These are phyloP conservation scores for Peltaster fructicola DNA, from an alignment of 2,329 filamentous ascomycete species.

Conservation along the genomic window DNA sequence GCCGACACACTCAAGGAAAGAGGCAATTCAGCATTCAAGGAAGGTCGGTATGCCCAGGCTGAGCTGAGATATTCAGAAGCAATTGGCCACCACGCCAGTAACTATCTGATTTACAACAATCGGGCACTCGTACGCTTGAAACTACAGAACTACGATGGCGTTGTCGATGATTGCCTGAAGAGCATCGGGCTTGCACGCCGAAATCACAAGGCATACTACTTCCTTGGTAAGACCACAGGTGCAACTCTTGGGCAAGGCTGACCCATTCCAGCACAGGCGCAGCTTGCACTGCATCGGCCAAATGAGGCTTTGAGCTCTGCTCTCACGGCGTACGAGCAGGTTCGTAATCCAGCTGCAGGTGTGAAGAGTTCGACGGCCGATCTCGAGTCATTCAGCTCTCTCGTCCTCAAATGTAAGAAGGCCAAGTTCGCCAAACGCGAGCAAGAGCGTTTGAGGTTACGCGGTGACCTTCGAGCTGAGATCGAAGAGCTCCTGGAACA, in stretches of 20 bases:
- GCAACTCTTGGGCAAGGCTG: not conserved
- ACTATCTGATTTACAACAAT: slow-evolving; percentile 73
- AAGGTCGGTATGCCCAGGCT: slow-evolving; percentile 46
- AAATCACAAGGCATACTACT: slow-evolving; percentile 56
- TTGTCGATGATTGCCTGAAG: slow-evolving; percentile 57
- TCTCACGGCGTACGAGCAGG: slow-evolving; percentile 47
- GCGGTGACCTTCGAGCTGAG: slow-evolving; percentile 41
- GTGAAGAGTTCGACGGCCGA: slow-evolving; percentile 26
- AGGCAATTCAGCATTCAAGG: slow-evolving; percentile 48
- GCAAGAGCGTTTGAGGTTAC: slow-evolving; percentile 37
- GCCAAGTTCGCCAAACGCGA: slow-evolving; percentile 69
- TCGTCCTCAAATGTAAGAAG: slow-evolving; percentile 69
- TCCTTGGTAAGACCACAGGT: slow-evolving; percentile 32
- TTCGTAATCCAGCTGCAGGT: slow-evolving; percentile 36
- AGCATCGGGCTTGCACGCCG: slow-evolving; percentile 49
- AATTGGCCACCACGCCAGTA: too few species aligned
- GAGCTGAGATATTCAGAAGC: too few species aligned
- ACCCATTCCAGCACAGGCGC: slow-evolving; percentile 46
- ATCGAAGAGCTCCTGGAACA: slow-evolving; percentile 35
- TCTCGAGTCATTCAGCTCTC: slow-evolving; percentile 38
- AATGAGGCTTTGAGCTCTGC: slow-evolving; percentile 57
- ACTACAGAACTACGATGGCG: slow-evolving; percentile 53
- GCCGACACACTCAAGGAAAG: slow-evolving; percentile 31
- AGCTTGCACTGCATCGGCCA: slow-evolving; percentile 54
- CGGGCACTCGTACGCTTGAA: slow-evolving; percentile 68